Conservation (phyloP, 345 rosid species). For the Hibiscus syriacus region DNA sequence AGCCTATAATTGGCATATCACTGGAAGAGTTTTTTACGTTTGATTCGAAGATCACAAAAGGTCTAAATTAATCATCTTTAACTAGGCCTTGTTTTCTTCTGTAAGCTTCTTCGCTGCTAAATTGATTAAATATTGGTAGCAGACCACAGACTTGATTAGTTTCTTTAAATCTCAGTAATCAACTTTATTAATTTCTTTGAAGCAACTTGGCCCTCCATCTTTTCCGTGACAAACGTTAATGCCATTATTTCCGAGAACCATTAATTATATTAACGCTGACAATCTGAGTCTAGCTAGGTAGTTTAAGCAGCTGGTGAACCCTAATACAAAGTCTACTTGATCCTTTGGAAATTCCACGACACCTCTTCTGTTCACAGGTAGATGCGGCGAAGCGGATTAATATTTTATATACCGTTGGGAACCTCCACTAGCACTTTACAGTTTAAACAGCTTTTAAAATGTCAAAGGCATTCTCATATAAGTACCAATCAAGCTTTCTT, state of each 20-base stretch:
- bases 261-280: not conserved
- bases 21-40: no score
- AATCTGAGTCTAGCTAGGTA: constrained; percentile 4
- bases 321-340: constrained; percentile 10
- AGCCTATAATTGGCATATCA: no score
- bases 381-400: constrained; percentile 68
- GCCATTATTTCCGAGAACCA: not conserved
- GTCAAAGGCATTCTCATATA: constrained; percentile 48
- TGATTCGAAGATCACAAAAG: no score
- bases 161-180: not conserved
- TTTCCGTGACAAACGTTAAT: no score
- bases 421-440: constrained; percentile 31
- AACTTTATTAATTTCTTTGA: not conserved
- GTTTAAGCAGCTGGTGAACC: constrained; percentile 10
- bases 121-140: not conserved
- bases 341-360: constrained; percentile 57
- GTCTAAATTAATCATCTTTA: no score
- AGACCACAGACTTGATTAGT: not conserved
- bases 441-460: constrained; percentile 9
- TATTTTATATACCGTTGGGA: constrained; percentile 31
- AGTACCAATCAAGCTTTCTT: constrained; percentile 14
- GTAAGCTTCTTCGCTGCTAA: no score
- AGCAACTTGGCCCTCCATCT: not conserved
- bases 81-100: no score
- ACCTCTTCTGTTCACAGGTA: constrained; percentile 8